Conservation (phyloP, 1,139 yeast species). For the Pichia sp. region DNA sequence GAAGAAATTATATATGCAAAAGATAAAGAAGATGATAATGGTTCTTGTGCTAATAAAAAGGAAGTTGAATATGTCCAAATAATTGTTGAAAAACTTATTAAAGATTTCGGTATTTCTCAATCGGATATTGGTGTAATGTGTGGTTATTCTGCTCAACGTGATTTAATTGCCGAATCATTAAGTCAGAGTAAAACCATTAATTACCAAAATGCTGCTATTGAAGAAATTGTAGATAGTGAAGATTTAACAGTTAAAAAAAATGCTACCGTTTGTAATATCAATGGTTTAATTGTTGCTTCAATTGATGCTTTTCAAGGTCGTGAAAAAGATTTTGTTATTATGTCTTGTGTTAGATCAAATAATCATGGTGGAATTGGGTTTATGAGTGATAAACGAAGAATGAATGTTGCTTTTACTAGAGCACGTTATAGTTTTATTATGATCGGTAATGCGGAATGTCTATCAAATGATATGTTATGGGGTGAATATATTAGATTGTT, state of each 20-base stretch:
- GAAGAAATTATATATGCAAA: slow-evolving; percentile 20
- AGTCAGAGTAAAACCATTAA: slow-evolving; percentile 49
- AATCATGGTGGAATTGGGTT: slow-evolving; percentile 80
- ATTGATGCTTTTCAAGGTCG: slow-evolving; percentile 97
- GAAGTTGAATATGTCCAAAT: slow-evolving; percentile 46
- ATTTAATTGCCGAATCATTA: slow-evolving; percentile 46
- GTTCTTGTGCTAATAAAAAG: slow-evolving; percentile 35
- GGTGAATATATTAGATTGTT: slow-evolving; percentile 38
- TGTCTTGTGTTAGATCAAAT: slow-evolving; percentile 89
- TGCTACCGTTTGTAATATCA: slow-evolving; percentile 47
- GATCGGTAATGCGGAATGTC: slow-evolving; percentile 50
- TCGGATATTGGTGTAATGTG: slow-evolving; percentile 60
- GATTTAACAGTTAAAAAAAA: slow-evolving; percentile 24
- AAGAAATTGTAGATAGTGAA: slow-evolving; percentile 33
- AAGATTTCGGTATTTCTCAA: slow-evolving; percentile 46
- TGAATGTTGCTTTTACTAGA: slow-evolving; percentile 89
- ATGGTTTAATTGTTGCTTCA: slow-evolving; percentile 64
- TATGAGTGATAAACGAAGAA: slow-evolving; percentile 79
- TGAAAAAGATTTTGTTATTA: slow-evolving; percentile 82
- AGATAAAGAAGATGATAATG: slow-evolving; percentile 23
- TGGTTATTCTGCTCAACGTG: slow-evolving; percentile 70
- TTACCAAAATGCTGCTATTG: slow-evolving; percentile 45
- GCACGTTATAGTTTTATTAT: slow-evolving; percentile 81
- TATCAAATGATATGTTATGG: slow-evolving; percentile 51
- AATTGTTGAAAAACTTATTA: slow-evolving; percentile 43